Percentiles rank a stretch among this genome's conserved stretches.
phyloP scores from a whole-genome alignment of 371 early-diverging fungal genomes.

The Choanephora cucurbitarum region DNA sequence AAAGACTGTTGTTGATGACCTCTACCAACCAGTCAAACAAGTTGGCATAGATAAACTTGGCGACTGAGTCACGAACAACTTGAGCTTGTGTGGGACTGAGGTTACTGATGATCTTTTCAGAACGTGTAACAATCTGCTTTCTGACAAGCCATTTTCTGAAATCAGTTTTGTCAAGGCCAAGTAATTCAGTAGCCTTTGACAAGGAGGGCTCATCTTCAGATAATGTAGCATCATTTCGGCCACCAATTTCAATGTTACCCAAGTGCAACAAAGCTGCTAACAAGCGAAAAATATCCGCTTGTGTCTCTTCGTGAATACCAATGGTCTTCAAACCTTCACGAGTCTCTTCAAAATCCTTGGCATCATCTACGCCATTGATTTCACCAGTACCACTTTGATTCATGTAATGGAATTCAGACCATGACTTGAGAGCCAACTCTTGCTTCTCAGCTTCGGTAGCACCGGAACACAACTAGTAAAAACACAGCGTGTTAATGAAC shows the following conservation, averaged over 20 bases:
- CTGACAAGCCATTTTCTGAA: slow-evolving; percentile 91
- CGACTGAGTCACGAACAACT: slow-evolving; percentile 88
- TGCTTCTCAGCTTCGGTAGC: slow-evolving; percentile 78
- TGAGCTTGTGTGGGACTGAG: slow-evolving; percentile 76
- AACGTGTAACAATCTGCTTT: slow-evolving; percentile 85
- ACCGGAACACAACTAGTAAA: slow-evolving; percentile 78
- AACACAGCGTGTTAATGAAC: background rate
- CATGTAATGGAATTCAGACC: slow-evolving; percentile 81
- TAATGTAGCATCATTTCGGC: slow-evolving; percentile 71
- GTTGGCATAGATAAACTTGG: slow-evolving; percentile 91
- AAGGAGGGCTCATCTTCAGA: slow-evolving; percentile 74
- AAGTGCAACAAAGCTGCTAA: slow-evolving; percentile 91
- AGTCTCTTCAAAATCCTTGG: slow-evolving; percentile 84
- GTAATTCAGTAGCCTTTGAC: slow-evolving; percentile 63
- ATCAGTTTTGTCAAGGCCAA: slow-evolving; percentile 71
- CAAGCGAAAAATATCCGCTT: slow-evolving; percentile 85
- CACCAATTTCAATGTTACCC: slow-evolving; percentile 87
- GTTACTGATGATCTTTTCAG: slow-evolving; percentile 85
- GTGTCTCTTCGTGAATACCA: slow-evolving; percentile 77
- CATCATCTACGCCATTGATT: slow-evolving; percentile 89
- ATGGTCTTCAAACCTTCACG: slow-evolving; percentile 81
- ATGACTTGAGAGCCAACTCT: slow-evolving; percentile 71
- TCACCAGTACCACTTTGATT: slow-evolving; percentile 82
- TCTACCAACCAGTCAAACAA: slow-evolving; percentile 94
- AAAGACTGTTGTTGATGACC: slow-evolving; percentile 77